These are phyloP conservation scores for Buxus sempervirens DNA, from an alignment of 164 flowering plant species.

Conservation along the genomic window DNA sequence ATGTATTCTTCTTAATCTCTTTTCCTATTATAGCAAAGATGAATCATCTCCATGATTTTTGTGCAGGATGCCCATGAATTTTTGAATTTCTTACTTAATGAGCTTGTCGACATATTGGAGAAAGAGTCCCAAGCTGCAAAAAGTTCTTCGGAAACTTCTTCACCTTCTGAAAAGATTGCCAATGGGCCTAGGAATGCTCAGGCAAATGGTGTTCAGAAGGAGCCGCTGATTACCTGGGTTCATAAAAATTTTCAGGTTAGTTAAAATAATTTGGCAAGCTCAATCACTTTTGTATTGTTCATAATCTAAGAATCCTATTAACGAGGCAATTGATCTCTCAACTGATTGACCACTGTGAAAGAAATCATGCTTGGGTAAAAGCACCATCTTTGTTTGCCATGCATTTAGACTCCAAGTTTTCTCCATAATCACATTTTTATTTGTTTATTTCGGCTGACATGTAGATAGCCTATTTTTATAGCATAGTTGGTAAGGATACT, in stretches of 20 bases:
- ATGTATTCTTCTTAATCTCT: not conserved
- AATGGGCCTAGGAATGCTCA: constrained; percentile 55
- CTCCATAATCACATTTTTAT: not conserved
- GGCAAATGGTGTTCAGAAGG: constrained; percentile 66
- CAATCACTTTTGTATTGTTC: no score
- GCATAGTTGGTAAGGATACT: not conserved
- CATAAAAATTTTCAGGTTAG: constrained; percentile 97
- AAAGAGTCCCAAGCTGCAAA: constrained; percentile 72
- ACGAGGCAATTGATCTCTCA: no score
- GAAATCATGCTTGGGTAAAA: constrained; percentile 14
- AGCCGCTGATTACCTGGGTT: constrained; percentile 94
- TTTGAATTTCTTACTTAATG: constrained; percentile 89
- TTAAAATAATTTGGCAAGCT: constrained; percentile 7
- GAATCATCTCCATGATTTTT: constrained; percentile 4
- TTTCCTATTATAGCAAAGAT: not conserved
- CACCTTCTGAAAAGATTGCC: constrained; percentile 60
- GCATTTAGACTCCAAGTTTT: not conserved
- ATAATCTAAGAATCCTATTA: no score
- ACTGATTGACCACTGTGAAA: not conserved
- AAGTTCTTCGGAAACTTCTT: constrained; percentile 50
- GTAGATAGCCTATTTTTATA: not conserved
- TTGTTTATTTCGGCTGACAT: not conserved
- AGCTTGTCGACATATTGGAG: constrained; percentile 94
- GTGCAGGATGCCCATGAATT: constrained; percentile 98
- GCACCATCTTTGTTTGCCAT: not conserved